phyloP scores from a whole-genome alignment of 2,329 filamentous ascomycete genomes.

The Diplodia sapinea region DNA sequence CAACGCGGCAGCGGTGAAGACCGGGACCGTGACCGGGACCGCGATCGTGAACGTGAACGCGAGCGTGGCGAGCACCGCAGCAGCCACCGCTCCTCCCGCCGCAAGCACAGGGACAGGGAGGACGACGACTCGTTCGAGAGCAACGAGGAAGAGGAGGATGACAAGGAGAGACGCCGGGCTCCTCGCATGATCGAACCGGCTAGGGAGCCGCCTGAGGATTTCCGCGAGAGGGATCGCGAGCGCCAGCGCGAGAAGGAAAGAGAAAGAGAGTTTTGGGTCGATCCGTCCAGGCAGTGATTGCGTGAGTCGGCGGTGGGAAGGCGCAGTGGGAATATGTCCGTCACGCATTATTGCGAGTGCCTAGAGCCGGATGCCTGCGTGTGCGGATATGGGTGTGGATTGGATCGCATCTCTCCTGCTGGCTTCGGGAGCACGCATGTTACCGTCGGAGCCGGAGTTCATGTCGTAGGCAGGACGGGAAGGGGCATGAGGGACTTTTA shows the following conservation, averaged over 20 bases:
- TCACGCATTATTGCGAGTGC: not conserved
- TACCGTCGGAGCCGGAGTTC: not conserved
- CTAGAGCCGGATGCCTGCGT: not conserved
- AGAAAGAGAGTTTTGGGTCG: constrained; percentile 20
- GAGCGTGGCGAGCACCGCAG: constrained; percentile 24
- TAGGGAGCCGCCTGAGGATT: constrained; percentile 10
- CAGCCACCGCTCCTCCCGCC: constrained; percentile 16
- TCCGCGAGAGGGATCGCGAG: constrained; percentile 24
- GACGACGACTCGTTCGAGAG: constrained; percentile 22
- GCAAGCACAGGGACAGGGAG: constrained; percentile 21
- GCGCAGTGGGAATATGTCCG: not conserved
- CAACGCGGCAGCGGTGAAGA: constrained; percentile 7
- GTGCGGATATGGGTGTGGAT: not conserved
- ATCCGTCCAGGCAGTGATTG: constrained; percentile 27
- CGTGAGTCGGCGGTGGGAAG: not conserved
- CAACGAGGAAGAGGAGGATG: constrained; percentile 16
- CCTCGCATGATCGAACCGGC: constrained; percentile 27
- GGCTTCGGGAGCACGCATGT: not conserved
- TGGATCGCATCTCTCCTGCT: not conserved
- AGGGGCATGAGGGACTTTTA: not conserved
- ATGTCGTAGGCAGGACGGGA: not conserved
- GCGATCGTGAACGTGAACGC: constrained; percentile 12
- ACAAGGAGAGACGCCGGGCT: constrained; percentile 10
- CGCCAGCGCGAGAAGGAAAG: constrained; percentile 19
- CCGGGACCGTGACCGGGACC: constrained; percentile 5